These are phyloP conservation scores for Colletotrichum costaricense DNA, from an alignment of 2,329 filamentous ascomycete species.

Conservation along the genomic window DNA sequence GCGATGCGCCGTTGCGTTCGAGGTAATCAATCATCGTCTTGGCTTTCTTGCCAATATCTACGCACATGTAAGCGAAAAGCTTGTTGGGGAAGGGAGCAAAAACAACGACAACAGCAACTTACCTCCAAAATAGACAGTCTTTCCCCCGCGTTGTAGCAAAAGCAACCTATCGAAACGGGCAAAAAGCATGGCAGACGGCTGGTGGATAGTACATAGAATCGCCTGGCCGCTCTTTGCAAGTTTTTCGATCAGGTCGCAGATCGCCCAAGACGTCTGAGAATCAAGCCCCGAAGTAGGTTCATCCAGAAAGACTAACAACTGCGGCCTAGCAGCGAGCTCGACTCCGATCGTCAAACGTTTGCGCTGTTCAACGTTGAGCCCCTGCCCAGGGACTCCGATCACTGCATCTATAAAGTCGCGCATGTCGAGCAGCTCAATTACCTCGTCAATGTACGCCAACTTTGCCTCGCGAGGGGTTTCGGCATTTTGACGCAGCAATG, in stretches of 20 bases:
- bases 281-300: slow-evolving; percentile 83
- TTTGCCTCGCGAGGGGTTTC: slow-evolving; percentile 54
- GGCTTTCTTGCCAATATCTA: slow-evolving; percentile 51
- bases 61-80: neutral
- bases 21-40: slow-evolving; percentile 67
- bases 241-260: slow-evolving; percentile 77
- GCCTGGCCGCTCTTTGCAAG: slow-evolving; percentile 60
- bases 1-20: slow-evolving; percentile 67
- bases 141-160: slow-evolving; percentile 66
- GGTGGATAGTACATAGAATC: slow-evolving; percentile 59
- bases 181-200: slow-evolving; percentile 57
- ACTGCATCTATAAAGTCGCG: slow-evolving; percentile 77
- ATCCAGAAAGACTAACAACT: slow-evolving; percentile 79
- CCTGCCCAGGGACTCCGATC: slow-evolving; percentile 74
- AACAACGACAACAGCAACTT: slow-evolving; percentile 39
- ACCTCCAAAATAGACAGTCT: slow-evolving; percentile 70
- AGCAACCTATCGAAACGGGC: slow-evolving; percentile 65
- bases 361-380: slow-evolving; percentile 55
- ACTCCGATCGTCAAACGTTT: slow-evolving; percentile 79
- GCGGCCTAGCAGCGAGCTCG: slow-evolving; percentile 79
- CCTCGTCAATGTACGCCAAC: slow-evolving; percentile 43
- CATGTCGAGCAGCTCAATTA: slow-evolving; percentile 49
- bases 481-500: slow-evolving; percentile 73
- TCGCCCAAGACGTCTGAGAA: slow-evolving; percentile 80
- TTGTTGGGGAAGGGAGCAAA: fast-evolving